Evolutionary conservation across 805 yeast genomes (phyloP), one percentile per base, ranked within the genome.

Genomic region (Candida piceae): DNA sequence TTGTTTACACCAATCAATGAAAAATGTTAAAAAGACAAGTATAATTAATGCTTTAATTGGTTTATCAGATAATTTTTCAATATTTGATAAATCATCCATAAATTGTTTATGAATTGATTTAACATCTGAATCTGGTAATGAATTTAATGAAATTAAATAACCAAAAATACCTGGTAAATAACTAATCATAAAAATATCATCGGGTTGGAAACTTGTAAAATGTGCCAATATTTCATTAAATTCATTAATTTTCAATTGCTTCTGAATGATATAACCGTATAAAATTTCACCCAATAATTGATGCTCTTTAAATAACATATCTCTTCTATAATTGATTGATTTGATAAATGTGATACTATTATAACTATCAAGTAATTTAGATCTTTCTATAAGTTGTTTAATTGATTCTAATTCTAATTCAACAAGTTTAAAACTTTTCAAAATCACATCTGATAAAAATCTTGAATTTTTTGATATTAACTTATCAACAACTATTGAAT

Each of bases 271-370:
- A 30, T 75, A 56, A 3, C 82, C 80, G 47, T 57, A 74, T 6
- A 82, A 62, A 1, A 85, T 65, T 54, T 79, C 84, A 30, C 89
- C 80, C 37, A 89, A 59, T 2, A 70, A 53, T 49, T 86, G 95
- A 55, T 88, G 93, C 48, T 80, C 80, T 34, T 66, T 66, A 35
- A 76, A 70, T 20, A 85, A 64, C 44, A 76, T 77, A 38, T 74
- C 76, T 44, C 87, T 74, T 51, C 83, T 73, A 49, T 73, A 79
- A 25, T 66, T 67, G 24, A 82, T 57, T 16, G 67, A 62, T 33
- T 76, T 69, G 32, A 66, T 64, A 39, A 76, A 72, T 5, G 67
- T 48, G 43, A 67, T 58, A 53, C 68, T 40, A 13, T n/a, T 13
- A 46, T 70, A 62, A 38, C 69, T 57, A 44, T 84, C 79, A 44